A percentile compares a stretch with the other conserved stretches of the same genome.
These are phyloP conservation scores for Penicillium sp. DNA, from an alignment of 2,329 filamentous ascomycete species.

Conservation along the genomic window DNA sequence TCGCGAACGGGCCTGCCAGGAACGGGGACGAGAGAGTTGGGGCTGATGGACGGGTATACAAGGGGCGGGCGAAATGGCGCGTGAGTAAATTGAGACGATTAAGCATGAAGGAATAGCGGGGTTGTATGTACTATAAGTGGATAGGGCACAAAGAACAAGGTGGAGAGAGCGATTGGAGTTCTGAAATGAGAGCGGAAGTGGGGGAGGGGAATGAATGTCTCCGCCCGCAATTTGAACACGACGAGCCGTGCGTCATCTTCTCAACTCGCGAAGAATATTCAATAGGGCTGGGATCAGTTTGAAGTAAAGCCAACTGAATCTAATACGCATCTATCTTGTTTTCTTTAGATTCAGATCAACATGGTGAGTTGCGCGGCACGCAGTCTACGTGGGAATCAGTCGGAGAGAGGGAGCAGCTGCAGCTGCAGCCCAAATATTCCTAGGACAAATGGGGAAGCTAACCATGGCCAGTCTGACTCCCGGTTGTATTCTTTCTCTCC, in stretches of 20 bases:
- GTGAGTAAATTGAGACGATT: slow-evolving; percentile 70
- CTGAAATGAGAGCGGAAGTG: slow-evolving; percentile 7
- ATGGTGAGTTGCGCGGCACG: slow-evolving; percentile 8
- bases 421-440: background rate
- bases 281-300: background rate
- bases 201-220: slow-evolving; percentile 20
- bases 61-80: slow-evolving; percentile 68
- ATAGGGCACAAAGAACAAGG: background rate
- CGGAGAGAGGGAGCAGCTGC: background rate
- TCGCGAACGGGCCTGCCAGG: slow-evolving; percentile 28
- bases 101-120: slow-evolving; percentile 62
- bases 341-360: background rate
- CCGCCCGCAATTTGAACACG: slow-evolving; percentile 21
- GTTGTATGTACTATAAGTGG: background rate
- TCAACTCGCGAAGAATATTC: background rate
- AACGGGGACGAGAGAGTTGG: slow-evolving; percentile 41
- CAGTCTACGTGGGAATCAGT: background rate
- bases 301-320: background rate
- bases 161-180: background rate
- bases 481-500: slow-evolving; percentile 89
- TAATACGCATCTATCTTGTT: background rate
- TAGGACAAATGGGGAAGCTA: slow-evolving; percentile 1
- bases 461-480: slow-evolving; percentile 66
- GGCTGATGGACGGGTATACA: slow-evolving; percentile 45
- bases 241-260: slow-evolving; percentile 1